Base-by-base conservation (phyloP, 345 rosid genomes). In the Lenwebbia sp. region DNA sequence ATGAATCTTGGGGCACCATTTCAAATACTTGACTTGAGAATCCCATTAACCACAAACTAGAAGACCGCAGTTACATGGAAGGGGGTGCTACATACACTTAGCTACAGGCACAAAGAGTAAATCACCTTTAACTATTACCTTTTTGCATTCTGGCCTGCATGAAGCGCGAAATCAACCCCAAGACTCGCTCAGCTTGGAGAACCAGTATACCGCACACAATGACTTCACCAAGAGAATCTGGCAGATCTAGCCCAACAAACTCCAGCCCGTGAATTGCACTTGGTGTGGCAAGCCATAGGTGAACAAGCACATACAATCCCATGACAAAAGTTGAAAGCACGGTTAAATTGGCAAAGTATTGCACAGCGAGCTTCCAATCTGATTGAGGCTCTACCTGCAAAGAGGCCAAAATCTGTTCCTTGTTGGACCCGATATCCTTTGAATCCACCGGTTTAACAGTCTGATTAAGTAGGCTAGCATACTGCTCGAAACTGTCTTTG, bases 211-310 rank as follows among this genome's bases (percentile, higher is more conserved):
- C 95, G 83, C 97, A 90, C 85, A 95, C 97, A 88, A 97, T 91
- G 58, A 97, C 89, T 89, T 97, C 98, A 86, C 98, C 99, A 82
- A 96, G 53, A 28, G 99, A 97, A 91, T 97, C 99, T 26, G 99
- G 99, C 83, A 97, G 89, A 88, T 97, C 99, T 86, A 97, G 96
- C 89, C 99, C 98, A 75, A 91, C 92, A 92, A 97, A 96, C 90
- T 96, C 99, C 54, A 97, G 94, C 87, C 99, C 99, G 90, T 95
- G 95, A 90, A 96, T 89, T 83, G 92, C 54, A 87, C 92, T 92
- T 40, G 98, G 94, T 86, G 88, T 84, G 22, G 93, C 92, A 40
- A 95, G 85, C 92, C 96, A 93, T 55, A 96, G 89, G 88, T 96
- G 99, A 82, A 94, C 89, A 87, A 93, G 86, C 53, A 92, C 95